These are phyloP conservation scores for Picea glauca DNA, from an alignment of 75 land plant species.

Conservation along the genomic window DNA sequence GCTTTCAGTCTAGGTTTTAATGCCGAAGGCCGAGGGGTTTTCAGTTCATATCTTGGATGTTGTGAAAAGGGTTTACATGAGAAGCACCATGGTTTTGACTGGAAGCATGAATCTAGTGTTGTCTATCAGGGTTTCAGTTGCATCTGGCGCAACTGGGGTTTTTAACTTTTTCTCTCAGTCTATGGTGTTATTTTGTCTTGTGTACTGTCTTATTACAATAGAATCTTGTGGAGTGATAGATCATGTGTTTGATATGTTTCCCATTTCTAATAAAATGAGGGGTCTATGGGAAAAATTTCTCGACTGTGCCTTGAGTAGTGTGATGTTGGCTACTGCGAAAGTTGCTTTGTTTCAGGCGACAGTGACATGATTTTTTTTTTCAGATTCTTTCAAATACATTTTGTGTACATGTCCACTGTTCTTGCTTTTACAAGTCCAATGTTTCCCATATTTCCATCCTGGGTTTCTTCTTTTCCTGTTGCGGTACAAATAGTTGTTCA, in stretches of 20 bases:
- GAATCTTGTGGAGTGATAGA: constrained; percentile 89
- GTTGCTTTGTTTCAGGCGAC: constrained; percentile 80
- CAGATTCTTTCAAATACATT: constrained; percentile 67
- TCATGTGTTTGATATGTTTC: constrained; percentile 74
- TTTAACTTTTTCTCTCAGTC: constrained; percentile 70
- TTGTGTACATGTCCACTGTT: constrained; percentile 77
- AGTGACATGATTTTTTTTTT: constrained; percentile 87
- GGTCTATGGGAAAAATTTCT: constrained; percentile 64
- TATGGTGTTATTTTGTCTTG: constrained; percentile 68
- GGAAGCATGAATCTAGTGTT: constrained; percentile 55
- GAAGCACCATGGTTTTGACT: constrained; percentile 49
- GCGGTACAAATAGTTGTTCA: constrained; percentile 65
- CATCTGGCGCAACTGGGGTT: constrained; percentile 70
- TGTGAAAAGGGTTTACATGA: constrained; percentile 42
- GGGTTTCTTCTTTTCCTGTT: constrained; percentile 76
- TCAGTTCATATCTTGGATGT: constrained; percentile 54
- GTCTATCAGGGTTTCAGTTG: constrained; percentile 37
- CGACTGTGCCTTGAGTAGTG: constrained; percentile 77
- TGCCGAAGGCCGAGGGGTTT: constrained; percentile 50
- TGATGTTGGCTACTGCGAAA: constrained; percentile 79
- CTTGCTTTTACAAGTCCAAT: constrained; percentile 70
- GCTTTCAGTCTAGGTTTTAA: constrained; percentile 47
- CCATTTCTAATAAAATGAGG: constrained; percentile 55
- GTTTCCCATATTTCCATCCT: constrained; percentile 71
- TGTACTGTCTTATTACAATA: constrained; percentile 80